These are phyloP conservation scores for Camellia japonica DNA, from an alignment of 148 eudicot species.

Conservation along the genomic window DNA sequence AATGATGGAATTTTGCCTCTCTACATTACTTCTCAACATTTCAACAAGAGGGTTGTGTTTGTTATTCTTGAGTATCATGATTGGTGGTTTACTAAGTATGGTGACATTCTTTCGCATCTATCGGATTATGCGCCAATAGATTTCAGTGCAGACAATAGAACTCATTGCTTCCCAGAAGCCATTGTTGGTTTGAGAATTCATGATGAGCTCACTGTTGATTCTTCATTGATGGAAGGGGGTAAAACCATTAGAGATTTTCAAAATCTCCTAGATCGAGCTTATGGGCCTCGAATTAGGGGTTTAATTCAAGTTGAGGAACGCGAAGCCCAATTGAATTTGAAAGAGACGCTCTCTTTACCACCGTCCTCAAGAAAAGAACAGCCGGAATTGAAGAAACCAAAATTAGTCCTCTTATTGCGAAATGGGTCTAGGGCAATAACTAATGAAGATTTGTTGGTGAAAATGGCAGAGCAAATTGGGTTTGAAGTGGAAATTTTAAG, in stretches of 20 bases:
- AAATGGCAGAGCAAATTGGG: constrained; percentile 67
- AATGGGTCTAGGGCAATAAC: constrained; percentile 69
- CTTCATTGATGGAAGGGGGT: constrained; percentile 46
- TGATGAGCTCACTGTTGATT: constrained; percentile 71
- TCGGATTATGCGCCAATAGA: constrained; percentile 65
- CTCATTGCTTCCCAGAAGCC: constrained; percentile 87
- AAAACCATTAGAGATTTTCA: constrained; percentile 63
- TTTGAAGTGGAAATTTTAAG: constrained; percentile 51
- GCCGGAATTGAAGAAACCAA: constrained; percentile 39
- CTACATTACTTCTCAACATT: constrained; percentile 77
- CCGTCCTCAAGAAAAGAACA: constrained; percentile 21
- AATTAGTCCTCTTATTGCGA: constrained; percentile 64
- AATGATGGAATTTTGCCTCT: constrained; percentile 89
- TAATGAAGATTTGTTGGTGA: constrained; percentile 59
- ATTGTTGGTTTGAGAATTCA: constrained; percentile 79
- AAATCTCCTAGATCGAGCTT: constrained; percentile 61
- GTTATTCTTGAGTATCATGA: constrained; percentile 76
- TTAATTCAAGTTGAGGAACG: constrained; percentile 58
- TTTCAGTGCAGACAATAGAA: constrained; percentile 48
- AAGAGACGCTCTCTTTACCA: constrained; percentile 10
- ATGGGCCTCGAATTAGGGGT: constrained; percentile 63
- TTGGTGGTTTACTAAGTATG: constrained; percentile 93
- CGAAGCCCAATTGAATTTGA: constrained; percentile 22
- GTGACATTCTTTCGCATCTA: constrained; percentile 58
- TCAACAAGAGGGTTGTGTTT: constrained; percentile 78